phyloP scores from a whole-genome alignment of 2,329 filamentous ascomycete genomes.

The Tolypocladium album region DNA sequence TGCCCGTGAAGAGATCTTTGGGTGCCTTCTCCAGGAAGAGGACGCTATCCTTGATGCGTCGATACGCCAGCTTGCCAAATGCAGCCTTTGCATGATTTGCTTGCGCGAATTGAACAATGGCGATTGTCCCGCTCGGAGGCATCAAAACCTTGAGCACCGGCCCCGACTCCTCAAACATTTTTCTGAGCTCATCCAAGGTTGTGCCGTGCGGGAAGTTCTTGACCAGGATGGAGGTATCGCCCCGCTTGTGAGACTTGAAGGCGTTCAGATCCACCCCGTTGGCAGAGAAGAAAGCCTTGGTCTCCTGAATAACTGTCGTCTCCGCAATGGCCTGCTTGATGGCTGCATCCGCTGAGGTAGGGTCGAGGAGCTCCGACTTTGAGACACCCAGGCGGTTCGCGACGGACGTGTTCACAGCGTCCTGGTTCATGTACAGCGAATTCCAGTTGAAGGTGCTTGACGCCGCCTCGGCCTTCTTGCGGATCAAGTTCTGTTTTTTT shows the following conservation, averaged over 20 bases:
- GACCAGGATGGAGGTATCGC: slow-evolving; percentile 78
- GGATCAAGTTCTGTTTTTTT: slow-evolving; percentile 89
- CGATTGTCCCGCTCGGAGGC: slow-evolving; percentile 86
- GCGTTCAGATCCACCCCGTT: slow-evolving; percentile 88
- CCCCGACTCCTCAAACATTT: slow-evolving; percentile 78
- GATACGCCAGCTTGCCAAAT: slow-evolving; percentile 77
- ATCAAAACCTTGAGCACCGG: slow-evolving; percentile 74
- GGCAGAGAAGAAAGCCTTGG: slow-evolving; percentile 77
- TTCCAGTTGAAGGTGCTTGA: slow-evolving; percentile 91
- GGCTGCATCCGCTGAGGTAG: slow-evolving; percentile 87
- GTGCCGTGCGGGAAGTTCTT: slow-evolving; percentile 92
- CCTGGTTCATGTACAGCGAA: slow-evolving; percentile 97
- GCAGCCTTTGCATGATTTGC: slow-evolving; percentile 71
- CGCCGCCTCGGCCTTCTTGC: slow-evolving; percentile 70
- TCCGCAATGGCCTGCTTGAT: slow-evolving; percentile 96
- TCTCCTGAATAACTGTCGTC: slow-evolving; percentile 92
- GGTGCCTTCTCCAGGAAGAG: slow-evolving; percentile 92
- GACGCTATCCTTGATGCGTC: slow-evolving; percentile 81
- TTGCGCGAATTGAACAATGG: slow-evolving; percentile 80
- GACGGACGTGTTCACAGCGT: slow-evolving; percentile 86
- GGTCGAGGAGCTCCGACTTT: slow-evolving; percentile 86
- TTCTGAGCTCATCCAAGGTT: slow-evolving; percentile 64
- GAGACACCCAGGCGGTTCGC: slow-evolving; percentile 78
- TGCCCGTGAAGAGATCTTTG: slow-evolving; percentile 57
- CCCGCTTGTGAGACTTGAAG: slow-evolving; percentile 76